These are phyloP conservation scores for Neoboletus subvelutipes DNA, from an alignment of 768 basidiomycete genomes.

Conservation along the genomic window DNA sequence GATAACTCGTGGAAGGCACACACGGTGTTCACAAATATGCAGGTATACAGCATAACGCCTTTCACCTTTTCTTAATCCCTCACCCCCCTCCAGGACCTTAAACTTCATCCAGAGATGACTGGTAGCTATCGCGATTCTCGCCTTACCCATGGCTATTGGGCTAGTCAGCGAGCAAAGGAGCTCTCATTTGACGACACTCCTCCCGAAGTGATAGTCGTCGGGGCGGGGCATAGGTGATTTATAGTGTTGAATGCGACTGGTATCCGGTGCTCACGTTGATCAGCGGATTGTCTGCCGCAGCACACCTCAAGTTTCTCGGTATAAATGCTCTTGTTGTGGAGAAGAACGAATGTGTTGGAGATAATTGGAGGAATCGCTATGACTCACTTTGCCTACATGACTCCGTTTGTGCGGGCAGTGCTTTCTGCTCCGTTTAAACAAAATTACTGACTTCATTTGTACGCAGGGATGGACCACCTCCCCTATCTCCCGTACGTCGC, in stretches of 20 bases:
- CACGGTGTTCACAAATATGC: conserved; percentile 56
- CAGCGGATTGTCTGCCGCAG: conserved; percentile 38
- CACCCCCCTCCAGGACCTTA: not conserved
- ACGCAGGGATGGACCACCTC: conserved; percentile 3
- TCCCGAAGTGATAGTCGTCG: conserved; percentile 50
- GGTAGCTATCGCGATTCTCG: not conserved
- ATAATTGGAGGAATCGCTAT: conserved; percentile 58
- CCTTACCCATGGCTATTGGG: conserved; percentile 1
- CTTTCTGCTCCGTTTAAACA: not conserved
- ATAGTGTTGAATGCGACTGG: conserved; percentile 43
- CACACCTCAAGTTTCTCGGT: conserved; percentile 57
- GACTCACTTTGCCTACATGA: conserved; percentile 55
- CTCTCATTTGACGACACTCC: not conserved
- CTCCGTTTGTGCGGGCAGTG: conserved; percentile 33
- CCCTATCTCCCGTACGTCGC: conserved; percentile 48
- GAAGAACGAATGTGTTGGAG: conserved; percentile 48
- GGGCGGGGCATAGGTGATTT: conserved; percentile 53
- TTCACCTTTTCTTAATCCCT: not conserved
- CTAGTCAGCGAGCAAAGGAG: not conserved
- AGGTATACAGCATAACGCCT: conserved; percentile 17
- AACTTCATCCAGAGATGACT: conserved; percentile 42
- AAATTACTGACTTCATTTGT: not conserved
- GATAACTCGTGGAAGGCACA: conserved; percentile 55
- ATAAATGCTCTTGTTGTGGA: conserved; percentile 55
- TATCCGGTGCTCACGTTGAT: not conserved